Percentiles rank a stretch among this genome's conserved stretches.
phyloP scores from a whole-genome alignment of 495 filamentous ascomycete species.

The Chlorociboria aeruginascens region DNA sequence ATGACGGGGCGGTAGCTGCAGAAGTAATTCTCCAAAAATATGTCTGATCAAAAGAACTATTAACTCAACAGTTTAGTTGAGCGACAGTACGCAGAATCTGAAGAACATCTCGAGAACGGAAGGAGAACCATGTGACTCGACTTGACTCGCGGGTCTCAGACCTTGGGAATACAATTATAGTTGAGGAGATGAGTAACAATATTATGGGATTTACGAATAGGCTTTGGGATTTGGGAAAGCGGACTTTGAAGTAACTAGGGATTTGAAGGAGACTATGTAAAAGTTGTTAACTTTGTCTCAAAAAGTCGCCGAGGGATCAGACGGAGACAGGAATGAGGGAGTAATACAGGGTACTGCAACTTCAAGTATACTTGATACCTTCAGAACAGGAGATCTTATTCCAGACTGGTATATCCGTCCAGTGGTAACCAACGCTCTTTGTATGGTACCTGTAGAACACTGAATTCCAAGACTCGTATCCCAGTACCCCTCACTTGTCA shows the following conservation, averaged over 20 bases:
- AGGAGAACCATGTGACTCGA: not conserved
- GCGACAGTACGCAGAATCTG: constrained; percentile 1
- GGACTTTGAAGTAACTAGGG: not conserved
- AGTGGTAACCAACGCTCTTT: too few relatives aligned
- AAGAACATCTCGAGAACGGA: not conserved
- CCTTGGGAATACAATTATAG: not conserved
- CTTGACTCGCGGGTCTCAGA: constrained; percentile 1
- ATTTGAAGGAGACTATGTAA: not conserved
- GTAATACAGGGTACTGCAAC: not conserved
- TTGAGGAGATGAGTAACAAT: constrained; percentile 5
- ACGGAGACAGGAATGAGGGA: not conserved
- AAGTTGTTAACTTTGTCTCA: constrained; percentile 1
- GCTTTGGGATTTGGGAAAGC: not conserved
- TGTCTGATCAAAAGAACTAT: too few relatives aligned
- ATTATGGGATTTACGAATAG: constrained; percentile 3
- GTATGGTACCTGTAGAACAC: too few relatives aligned
- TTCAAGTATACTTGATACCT: too few relatives aligned
- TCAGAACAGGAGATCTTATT: too few relatives aligned
- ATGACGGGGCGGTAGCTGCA: too few relatives aligned
- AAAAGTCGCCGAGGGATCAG: not conserved
- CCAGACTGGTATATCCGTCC: too few relatives aligned
- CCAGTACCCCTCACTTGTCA: too few relatives aligned
- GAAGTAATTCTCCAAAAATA: too few relatives aligned
- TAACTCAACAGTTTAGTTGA: not conserved
- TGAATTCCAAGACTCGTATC: too few relatives aligned